Percentiles rank a stretch among this genome's conserved stretches.
Evolutionary conservation across 768 basidiomycete species (phyloP).

Genomic region (Leccinellum rugosiceps): DNA sequence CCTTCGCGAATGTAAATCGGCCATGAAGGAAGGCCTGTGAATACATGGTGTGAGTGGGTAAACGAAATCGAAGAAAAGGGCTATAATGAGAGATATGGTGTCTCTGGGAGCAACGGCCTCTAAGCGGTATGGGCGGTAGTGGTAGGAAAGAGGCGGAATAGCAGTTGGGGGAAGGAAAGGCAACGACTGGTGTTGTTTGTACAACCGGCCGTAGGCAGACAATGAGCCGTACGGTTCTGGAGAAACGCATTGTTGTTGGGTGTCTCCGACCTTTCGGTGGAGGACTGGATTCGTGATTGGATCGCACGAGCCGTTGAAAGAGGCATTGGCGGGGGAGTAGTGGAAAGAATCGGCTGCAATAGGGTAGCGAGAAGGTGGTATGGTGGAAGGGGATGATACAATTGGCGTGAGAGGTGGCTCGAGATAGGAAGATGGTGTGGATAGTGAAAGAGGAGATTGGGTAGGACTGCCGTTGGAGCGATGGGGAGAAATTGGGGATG

Average conservation of each 20-base stretch:
- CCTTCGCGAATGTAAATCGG: constrained; percentile 73
- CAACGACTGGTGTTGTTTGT: constrained; percentile 56
- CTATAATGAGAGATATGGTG: constrained; percentile 76
- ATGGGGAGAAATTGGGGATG: constrained; percentile 46
- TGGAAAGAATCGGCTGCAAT: constrained; percentile 69
- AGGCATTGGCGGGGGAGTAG: constrained; percentile 40
- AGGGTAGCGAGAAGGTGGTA: constrained; percentile 68
- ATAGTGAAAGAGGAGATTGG: constrained; percentile 33
- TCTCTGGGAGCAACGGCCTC: constrained; percentile 82
- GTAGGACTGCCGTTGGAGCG: constrained; percentile 43
- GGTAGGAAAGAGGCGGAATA: constrained; percentile 62
- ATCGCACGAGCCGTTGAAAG: constrained; percentile 41
- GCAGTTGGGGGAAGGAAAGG: constrained; percentile 41
- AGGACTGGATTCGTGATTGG: constrained; percentile 28
- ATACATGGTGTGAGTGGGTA: constrained; percentile 89
- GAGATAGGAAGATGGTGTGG: constrained; percentile 39
- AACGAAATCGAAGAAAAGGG: constrained; percentile 91
- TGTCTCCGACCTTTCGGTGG: constrained; percentile 44
- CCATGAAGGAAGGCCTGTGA: constrained; percentile 89
- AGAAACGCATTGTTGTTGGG: constrained; percentile 35
- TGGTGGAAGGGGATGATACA: constrained; percentile 36
- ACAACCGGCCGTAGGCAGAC: constrained; percentile 68
- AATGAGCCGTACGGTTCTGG: constrained; percentile 60
- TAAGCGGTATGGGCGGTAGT: constrained; percentile 71
- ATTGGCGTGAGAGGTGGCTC: constrained; percentile 47